A percentile compares a stretch with the other conserved stretches of the same genome.
Evolutionary conservation across 164 flowering plant species (phyloP).

Genomic region (Saururus chinensis): DNA sequence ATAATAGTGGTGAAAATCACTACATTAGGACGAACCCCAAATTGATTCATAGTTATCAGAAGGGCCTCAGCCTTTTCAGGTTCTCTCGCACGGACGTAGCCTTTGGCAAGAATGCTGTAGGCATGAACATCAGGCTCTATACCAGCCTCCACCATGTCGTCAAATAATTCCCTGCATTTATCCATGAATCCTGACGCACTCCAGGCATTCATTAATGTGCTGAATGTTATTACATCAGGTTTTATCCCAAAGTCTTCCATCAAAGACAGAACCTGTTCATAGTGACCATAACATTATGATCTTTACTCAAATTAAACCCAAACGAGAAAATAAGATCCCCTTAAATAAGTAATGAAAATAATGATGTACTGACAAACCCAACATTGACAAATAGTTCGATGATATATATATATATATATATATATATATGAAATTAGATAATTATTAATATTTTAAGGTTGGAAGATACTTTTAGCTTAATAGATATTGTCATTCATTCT

Average conservation of each 20-base stretch:
- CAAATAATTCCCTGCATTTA: conserved; percentile 63
- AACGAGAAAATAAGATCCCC: not conserved
- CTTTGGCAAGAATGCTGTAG: conserved; percentile 88
- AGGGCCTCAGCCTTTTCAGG: conserved; percentile 77
- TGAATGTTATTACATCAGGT: conserved; percentile 90
- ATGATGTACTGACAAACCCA: too few relatives aligned
- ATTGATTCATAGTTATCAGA: conserved; percentile 38
- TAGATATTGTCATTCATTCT: not conserved
- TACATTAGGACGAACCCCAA: conserved; percentile 56
- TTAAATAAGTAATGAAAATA: not conserved
- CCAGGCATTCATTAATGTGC: conserved; percentile 96
- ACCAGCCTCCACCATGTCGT: conserved; percentile 43
- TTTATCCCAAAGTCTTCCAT: conserved; percentile 79
- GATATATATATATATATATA: too few relatives aligned
- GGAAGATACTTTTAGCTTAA: too few relatives aligned
- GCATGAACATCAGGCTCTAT: conserved; percentile 78
- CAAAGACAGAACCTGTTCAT: conserved; percentile 50
- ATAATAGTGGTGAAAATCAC: conserved; percentile 85
- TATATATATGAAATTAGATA: too few relatives aligned
- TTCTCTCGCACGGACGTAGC: conserved; percentile 71
- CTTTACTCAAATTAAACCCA: too few relatives aligned
- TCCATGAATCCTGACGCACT: conserved; percentile 75
- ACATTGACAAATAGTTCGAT: too few relatives aligned
- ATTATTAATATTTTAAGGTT: too few relatives aligned
- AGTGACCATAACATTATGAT: not conserved